Conservation (phyloP, 768 basidiomycete genomes). For the Auriculariales sp. region DNA sequence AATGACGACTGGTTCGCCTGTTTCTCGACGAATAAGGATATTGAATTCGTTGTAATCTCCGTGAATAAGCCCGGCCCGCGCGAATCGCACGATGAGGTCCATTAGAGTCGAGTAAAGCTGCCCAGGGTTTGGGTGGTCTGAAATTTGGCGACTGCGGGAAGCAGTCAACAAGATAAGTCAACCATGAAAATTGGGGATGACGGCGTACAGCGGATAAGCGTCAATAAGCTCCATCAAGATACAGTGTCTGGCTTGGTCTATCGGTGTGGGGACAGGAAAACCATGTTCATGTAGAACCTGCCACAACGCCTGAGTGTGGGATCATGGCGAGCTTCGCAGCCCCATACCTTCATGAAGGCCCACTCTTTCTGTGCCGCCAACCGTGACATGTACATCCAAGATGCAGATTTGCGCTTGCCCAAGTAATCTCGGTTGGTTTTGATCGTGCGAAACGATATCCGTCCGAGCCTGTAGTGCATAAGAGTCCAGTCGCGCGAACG, state of each 20-base stretch:
- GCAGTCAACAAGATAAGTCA: not conserved
- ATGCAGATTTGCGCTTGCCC: slow-evolving; percentile 87
- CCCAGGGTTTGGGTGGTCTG: slow-evolving; percentile 71
- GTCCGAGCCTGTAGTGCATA: slow-evolving; percentile 53
- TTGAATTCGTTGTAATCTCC: slow-evolving; percentile 99
- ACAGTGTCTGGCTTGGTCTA: slow-evolving; percentile 91
- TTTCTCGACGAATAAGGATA: slow-evolving; percentile 74
- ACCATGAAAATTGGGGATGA: too few relatives aligned
- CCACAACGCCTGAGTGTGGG: too few relatives aligned
- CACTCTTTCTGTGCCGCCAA: slow-evolving; percentile 94
- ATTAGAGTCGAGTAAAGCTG: slow-evolving; percentile 83
- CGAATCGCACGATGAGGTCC: slow-evolving; percentile 92
- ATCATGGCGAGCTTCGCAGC: not conserved
- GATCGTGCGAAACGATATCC: slow-evolving; percentile 94
- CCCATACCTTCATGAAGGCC: slow-evolving; percentile 89
- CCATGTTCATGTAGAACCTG: slow-evolving; percentile 83
- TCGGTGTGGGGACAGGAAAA: slow-evolving; percentile 85
- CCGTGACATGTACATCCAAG: slow-evolving; percentile 99
- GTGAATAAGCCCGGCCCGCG: slow-evolving; percentile 89
- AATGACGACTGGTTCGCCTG: slow-evolving; percentile 73
- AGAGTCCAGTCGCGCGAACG: not conserved
- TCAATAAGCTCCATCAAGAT: slow-evolving; percentile 95
- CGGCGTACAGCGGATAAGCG: slow-evolving; percentile 86
- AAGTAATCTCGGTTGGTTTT: slow-evolving; percentile 95
- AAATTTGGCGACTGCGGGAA: slow-evolving; percentile 63